Evolutionary conservation across 1,284 basidiomycete genomes (phyloP).

Genomic region (Trichosporon sp.): DNA sequence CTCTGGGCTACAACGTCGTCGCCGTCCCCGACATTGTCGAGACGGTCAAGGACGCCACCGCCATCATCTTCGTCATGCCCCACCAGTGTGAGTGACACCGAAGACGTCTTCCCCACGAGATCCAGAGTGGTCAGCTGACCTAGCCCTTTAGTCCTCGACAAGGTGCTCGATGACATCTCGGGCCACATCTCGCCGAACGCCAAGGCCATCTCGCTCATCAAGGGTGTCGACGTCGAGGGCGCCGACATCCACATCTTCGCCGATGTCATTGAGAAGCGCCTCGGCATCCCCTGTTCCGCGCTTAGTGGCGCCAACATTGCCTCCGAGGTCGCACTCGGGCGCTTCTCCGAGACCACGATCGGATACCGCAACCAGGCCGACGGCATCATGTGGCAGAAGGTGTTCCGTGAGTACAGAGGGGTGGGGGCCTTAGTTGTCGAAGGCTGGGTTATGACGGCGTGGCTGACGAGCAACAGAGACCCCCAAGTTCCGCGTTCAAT

Average conservation of each 20-base stretch:
- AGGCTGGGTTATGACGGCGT: neutral
- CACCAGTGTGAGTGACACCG: constrained; percentile 58
- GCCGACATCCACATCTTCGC: constrained; percentile 63
- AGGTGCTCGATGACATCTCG: constrained; percentile 55
- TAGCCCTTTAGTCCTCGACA: constrained; percentile 46
- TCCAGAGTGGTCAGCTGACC: neutral
- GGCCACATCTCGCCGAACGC: constrained; percentile 56
- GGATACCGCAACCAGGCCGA: constrained; percentile 59
- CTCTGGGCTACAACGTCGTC: constrained; percentile 60
- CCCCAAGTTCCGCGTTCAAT: constrained; percentile 60
- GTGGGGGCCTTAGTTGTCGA: too few species aligned
- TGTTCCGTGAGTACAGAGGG: constrained; percentile 53
- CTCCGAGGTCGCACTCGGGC: constrained; percentile 61
- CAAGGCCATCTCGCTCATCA: constrained; percentile 60
- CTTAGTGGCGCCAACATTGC: constrained; percentile 66
- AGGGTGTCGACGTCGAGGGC: constrained; percentile 61
- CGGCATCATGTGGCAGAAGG: constrained; percentile 58
- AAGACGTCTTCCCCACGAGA: neutral
- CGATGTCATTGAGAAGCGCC: constrained; percentile 63
- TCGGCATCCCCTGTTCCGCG: constrained; percentile 62
- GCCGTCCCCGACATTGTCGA: constrained; percentile 60
- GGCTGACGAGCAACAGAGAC: constrained; percentile 47
- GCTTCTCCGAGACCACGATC: constrained; percentile 64
- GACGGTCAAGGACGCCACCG: constrained; percentile 61
- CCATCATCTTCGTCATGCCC: constrained; percentile 63